These are phyloP conservation scores for Ceratobasidium sp. DNA, from an alignment of 1,284 basidiomycete genomes.

Conservation along the genomic window DNA sequence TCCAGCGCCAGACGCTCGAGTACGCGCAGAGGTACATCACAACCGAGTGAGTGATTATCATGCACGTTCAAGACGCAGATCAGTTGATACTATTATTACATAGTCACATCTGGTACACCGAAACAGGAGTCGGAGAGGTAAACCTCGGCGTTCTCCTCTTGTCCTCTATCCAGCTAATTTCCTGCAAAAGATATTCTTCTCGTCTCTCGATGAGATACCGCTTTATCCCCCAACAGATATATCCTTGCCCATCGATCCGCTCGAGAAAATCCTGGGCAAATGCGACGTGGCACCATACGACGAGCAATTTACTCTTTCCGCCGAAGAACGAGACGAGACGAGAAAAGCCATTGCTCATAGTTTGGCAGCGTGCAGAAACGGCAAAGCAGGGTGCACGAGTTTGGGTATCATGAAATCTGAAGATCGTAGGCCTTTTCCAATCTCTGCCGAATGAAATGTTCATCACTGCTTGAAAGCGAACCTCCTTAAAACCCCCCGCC, in stretches of 20 bases:
- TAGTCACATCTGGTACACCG: constrained; percentile 21
- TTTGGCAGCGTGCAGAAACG: background rate
- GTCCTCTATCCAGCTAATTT: background rate
- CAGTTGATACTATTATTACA: background rate
- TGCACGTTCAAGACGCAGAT: too few relatives aligned
- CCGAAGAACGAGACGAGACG: background rate
- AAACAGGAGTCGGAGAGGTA: constrained; percentile 15
- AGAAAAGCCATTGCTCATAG: background rate
- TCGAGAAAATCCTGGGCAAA: constrained; percentile 2
- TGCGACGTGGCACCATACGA: background rate
- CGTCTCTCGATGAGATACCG: background rate
- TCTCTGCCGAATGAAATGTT: background rate
- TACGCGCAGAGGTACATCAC: constrained; percentile 26
- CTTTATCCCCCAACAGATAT: constrained; percentile 9
- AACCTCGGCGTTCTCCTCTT: background rate
- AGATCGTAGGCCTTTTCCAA: background rate
- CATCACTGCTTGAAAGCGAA: background rate
- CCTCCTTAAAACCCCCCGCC: constrained; percentile 4
- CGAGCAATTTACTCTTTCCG: constrained; percentile 1
- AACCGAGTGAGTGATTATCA: background rate
- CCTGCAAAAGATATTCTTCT: background rate
- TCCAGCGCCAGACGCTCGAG: constrained; percentile 25
- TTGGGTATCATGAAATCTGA: constrained; percentile 1
- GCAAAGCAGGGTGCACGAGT: background rate
- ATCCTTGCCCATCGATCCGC: constrained; percentile 18